Base-by-base conservation (phyloP, 2,329 filamentous ascomycete species). In the Arthrobotrys iridis region DNA sequence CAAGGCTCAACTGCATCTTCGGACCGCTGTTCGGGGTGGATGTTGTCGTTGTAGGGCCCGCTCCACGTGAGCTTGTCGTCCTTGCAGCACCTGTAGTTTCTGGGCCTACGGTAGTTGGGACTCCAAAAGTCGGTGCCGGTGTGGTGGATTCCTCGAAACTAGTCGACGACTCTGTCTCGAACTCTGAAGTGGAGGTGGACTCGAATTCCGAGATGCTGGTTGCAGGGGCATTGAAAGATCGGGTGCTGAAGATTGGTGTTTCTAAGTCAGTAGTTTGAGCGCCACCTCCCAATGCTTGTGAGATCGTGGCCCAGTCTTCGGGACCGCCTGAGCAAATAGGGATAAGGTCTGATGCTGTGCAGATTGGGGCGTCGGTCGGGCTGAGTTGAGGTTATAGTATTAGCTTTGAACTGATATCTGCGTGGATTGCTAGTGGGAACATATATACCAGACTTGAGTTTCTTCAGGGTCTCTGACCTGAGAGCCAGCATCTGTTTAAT, bases 281-380 rank as follows among this genome's bases (percentile, higher is more conserved):
- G 11, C 10, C 40, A 18, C 37, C 63, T 3, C 24, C 57, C 3
- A 73, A 45, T 4, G 41, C 70, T 24, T 24, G 30, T 3, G 70
- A 74, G 8, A 74, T 74, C 7, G 62, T 67, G n/a, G 66, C 20
- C 70, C 70, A 74, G 26, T 74, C 70, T 41, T 63, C 43, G 15
- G 67, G 35, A 4, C 43, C 37, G 30, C 62, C 70, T 11, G 70
- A 68, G 40, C 71, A 75, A 22, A 68, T 30, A 1, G 71, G 71
- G 33, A 75, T 67, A 26, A 64, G 57, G 33, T 63, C 71, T 24
- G 63, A 57, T 4, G 40, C 57, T 10, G 71, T 75, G 22, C 71
- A 75, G 18, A 75, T 28, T 48, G 71, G 71, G 4, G 71, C 71
- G 7, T 67, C 71, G 46, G 71, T 68, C 20, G 71, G 71, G 41